Evolutionary conservation across 2,329 filamentous ascomycete species (phyloP).

Genomic region (Arthrobotrys musiformis): DNA sequence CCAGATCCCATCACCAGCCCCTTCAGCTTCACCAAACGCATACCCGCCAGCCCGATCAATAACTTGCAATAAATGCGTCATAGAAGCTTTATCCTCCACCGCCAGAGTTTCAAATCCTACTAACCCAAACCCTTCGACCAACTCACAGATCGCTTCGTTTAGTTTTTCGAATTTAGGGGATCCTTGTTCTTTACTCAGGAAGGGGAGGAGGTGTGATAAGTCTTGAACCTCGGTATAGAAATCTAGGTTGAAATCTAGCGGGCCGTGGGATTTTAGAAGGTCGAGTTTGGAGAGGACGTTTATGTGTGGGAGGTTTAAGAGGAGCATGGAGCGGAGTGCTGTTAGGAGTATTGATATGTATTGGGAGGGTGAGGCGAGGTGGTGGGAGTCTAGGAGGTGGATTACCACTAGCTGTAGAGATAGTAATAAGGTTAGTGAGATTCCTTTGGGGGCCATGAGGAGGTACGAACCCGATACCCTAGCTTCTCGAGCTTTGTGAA

Average conservation of each 20-base stretch:
- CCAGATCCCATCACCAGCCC: slow-evolving; percentile 97
- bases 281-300: slow-evolving; percentile 99
- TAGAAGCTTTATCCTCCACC: slow-evolving; percentile 95
- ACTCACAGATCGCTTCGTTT: slow-evolving; percentile 84
- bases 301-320: slow-evolving; percentile 95
- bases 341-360: slow-evolving; percentile 95
- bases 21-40: slow-evolving; percentile 88
- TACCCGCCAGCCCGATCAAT: slow-evolving; percentile 95
- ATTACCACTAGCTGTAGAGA: slow-evolving; percentile 81
- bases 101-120: slow-evolving; percentile 93
- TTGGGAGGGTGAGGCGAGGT: slow-evolving; percentile 88
- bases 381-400: slow-evolving; percentile 93
- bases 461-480: slow-evolving; percentile 80
- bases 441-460: background rate
- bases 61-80: slow-evolving; percentile 88
- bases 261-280: slow-evolving; percentile 78
- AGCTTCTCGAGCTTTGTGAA: slow-evolving; percentile 90
- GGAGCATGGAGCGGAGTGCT: slow-evolving; percentile 93
- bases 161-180: slow-evolving; percentile 82
- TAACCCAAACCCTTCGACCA: slow-evolving; percentile 89
- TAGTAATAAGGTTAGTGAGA: slow-evolving; percentile 7
- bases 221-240: slow-evolving; percentile 98
- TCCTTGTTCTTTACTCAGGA: slow-evolving; percentile 77
- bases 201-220: slow-evolving; percentile 81
- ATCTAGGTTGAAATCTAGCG: slow-evolving; percentile 92